A percentile compares a stretch with the other conserved stretches of the same genome.
Evolutionary conservation across 2,329 filamentous ascomycete genomes (phyloP).

Genomic region (Fusarium haematococcum): DNA sequence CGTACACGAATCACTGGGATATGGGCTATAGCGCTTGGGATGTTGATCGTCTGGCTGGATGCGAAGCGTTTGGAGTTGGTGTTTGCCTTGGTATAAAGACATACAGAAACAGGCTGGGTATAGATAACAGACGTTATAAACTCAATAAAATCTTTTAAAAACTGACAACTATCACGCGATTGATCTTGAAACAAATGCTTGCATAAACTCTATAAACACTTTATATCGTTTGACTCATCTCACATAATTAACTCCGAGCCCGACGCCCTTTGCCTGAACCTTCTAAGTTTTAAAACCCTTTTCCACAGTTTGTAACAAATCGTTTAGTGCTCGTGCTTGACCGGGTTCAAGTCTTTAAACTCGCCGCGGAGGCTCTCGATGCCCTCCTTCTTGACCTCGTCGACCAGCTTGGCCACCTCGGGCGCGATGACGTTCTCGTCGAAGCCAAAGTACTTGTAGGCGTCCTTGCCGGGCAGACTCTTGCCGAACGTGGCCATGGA

Average conservation of each 20-base stretch:
- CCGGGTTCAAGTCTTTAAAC: constrained; percentile 47
- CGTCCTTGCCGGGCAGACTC: constrained; percentile 64
- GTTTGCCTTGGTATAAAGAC: not conserved
- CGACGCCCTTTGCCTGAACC: not conserved
- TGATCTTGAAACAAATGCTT: constrained; percentile 6
- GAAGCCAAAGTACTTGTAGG: constrained; percentile 68
- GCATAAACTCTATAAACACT: constrained; percentile 19
- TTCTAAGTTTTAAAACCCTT: constrained; percentile 13
- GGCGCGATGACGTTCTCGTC: constrained; percentile 57
- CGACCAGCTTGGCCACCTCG: constrained; percentile 49
- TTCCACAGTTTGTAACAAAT: not conserved
- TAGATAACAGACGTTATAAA: not conserved
- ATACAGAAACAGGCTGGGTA: too few species aligned
- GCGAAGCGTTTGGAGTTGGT: not conserved
- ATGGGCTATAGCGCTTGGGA: not conserved
- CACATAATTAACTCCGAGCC: constrained; percentile 22
- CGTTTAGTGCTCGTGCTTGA: constrained; percentile 37
- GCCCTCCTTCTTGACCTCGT: constrained; percentile 46
- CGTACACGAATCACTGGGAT: not conserved
- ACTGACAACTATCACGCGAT: not conserved
- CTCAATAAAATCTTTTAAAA: not conserved
- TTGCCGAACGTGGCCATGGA: constrained; percentile 68
- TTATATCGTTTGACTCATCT: constrained; percentile 12
- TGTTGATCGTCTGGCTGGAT: not conserved
- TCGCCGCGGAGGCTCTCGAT: constrained; percentile 47